Evolutionary conservation across 2,329 filamentous ascomycete genomes (phyloP).

Genomic region (Madurella fahalii): DNA sequence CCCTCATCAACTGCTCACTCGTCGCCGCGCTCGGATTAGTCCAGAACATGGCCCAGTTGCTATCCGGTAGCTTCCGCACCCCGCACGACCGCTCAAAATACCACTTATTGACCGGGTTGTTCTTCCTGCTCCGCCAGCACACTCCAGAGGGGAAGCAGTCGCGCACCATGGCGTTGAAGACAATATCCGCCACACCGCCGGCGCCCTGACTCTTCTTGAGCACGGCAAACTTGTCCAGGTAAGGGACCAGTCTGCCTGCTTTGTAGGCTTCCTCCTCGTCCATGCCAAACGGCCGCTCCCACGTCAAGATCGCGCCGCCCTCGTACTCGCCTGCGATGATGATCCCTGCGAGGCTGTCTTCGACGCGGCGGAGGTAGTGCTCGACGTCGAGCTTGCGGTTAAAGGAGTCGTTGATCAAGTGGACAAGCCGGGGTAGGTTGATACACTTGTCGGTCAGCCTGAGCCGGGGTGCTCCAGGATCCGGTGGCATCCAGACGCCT

Average conservation of each 20-base stretch:
- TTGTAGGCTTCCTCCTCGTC: constrained; percentile 51
- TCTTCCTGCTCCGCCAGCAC: constrained; percentile 83
- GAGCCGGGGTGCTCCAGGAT: constrained; percentile 55
- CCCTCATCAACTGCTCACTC: constrained; percentile 52
- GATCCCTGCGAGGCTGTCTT: constrained; percentile 77
- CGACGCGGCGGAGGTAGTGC: constrained; percentile 78
- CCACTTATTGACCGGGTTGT: constrained; percentile 98
- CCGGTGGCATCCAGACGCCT: constrained; percentile 64
- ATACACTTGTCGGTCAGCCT: constrained; percentile 75
- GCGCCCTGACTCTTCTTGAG: constrained; percentile 83
- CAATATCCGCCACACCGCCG: constrained; percentile 88
- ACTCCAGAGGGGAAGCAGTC: constrained; percentile 84
- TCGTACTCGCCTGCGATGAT: constrained; percentile 97
- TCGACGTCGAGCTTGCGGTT: constrained; percentile 75
- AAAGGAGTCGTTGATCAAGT: constrained; percentile 93
- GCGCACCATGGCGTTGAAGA: constrained; percentile 93
- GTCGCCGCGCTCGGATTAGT: constrained; percentile 66
- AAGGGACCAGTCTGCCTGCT: constrained; percentile 71
- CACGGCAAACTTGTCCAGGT: constrained; percentile 96
- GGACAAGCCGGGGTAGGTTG: constrained; percentile 74
- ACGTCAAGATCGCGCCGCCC: constrained; percentile 89
- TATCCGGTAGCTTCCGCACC: constrained; percentile 74
- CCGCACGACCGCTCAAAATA: constrained; percentile 91
- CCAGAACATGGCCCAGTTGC: constrained; percentile 98
- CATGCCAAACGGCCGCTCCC: constrained; percentile 70